Percentiles rank a stretch among this genome's conserved stretches.
phyloP scores from a whole-genome alignment of 148 eudicot genomes.

The Cornus kousa region DNA sequence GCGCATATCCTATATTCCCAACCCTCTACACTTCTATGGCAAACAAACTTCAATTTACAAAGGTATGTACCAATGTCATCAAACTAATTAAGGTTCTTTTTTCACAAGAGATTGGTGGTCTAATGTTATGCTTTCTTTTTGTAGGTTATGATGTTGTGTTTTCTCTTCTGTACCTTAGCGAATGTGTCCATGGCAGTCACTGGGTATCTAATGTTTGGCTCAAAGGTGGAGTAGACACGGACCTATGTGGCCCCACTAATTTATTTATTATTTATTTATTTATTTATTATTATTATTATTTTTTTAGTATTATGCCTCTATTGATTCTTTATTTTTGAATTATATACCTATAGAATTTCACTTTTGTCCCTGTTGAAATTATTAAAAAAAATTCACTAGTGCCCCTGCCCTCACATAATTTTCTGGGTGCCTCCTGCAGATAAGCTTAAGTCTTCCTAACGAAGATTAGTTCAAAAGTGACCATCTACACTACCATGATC shows the following conservation, averaged over 20 bases:
- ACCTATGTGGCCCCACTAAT: too few species aligned
- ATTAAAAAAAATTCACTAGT: too few species aligned
- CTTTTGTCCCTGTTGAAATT: too few species aligned
- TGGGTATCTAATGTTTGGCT: constrained; percentile 31
- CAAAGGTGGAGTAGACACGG: constrained; percentile 15
- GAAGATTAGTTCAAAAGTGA: constrained; percentile 29
- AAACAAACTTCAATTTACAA: constrained; percentile 38
- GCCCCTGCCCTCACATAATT: too few species aligned
- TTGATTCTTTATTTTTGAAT: too few species aligned
- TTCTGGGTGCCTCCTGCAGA: constrained; percentile 1
- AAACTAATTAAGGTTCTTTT: too few species aligned
- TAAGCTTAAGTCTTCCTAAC: constrained; percentile 35
- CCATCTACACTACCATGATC: constrained; percentile 41
- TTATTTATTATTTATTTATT: too few species aligned
- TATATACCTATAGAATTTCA: too few species aligned
- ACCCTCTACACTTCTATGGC: constrained; percentile 47
- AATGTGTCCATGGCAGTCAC: constrained; percentile 33
- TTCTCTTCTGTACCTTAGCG: constrained; percentile 29
- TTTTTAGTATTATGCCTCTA: too few species aligned
- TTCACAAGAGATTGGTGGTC: background rate
- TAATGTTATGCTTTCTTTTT: background rate
- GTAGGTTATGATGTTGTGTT: constrained; percentile 39
- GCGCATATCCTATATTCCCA: constrained; percentile 60
- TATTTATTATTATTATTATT: too few species aligned
- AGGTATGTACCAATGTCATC: constrained; percentile 19